Evolutionary conservation across 164 flowering plant genomes (phyloP), one percentile per base, ranked within the genome.

Genomic region (Magnolia officinalis): DNA sequence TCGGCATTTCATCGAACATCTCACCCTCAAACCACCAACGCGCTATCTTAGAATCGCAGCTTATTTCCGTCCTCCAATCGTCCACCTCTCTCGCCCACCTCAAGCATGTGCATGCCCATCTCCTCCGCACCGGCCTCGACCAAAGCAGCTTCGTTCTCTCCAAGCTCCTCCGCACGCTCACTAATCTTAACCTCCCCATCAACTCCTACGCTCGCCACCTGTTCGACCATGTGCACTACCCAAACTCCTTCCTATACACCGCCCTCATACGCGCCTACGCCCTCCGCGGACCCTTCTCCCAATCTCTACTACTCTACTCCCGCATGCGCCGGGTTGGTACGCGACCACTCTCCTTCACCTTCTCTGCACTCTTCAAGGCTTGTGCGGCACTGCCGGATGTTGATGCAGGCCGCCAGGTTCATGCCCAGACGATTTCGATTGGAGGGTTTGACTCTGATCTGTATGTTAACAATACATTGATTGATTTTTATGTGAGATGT

Each of bases 401-500:
- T 10, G 63, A 9, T 63, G 74, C 70, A 37, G 84, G 82, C 23
- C 63, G 73, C 14, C 82, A 82, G 69, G 29, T 80, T 20, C 85
- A 82, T 45, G 79, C 75, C 20, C 81, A 80, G 55, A 74, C 74
- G 10, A 50, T 82, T 63, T 45, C 21, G 6, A 23, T 82, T 26
- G 82, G 82, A 50, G 83, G 83, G 75, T 80, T 77, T 37, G 70
- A 75, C 7, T 78, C 66, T 6, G 85, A 82, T 82, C 71, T 82
- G 0, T 80, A 19, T 70, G 79, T 82, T 65, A 63, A 79, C 20
- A 80, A 82, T 37, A 80, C 81, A 3, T 24, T 82, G 76, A 80
- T 82, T 18, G 81, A 78, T 70, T 73, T 76, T 76, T 82, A 82
- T 61, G 79, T 80, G 20, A 78, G 67, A 20, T 82, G 80, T 9